Base-by-base conservation (phyloP, 129 eudicot genomes). In the Heracleum sosnowskyi region DNA sequence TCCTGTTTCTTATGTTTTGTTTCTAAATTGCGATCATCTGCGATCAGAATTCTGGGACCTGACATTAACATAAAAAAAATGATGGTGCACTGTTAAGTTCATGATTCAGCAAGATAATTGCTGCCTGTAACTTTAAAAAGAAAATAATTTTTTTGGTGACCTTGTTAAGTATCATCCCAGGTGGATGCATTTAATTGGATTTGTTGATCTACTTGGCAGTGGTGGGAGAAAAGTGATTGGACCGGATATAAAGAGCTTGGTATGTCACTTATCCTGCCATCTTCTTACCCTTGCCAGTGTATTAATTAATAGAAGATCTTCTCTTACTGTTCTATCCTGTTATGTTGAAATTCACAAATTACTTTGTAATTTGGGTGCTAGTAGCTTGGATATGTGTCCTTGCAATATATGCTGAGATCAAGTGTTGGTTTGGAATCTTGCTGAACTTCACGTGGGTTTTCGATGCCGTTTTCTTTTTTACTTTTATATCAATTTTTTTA, bases 171-270 rank as follows among this genome's bases (percentile, higher is more conserved):
- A 90, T 83, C 89, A 90, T 90, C 93, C 91, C 89, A 90, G 96
- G 96, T 90, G 86, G 88, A 87, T 90, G 83, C 86, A 80, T 90
- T 90, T 88, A 90, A 87, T 86, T 89, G 96, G 93, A 89, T 93
- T 93, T 90, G 76, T 90, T 93, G 80, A 86, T 93, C 89, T 91
- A 89, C 90, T 93, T 91, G 94, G 85, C 97, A 93, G 97, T 93
- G 98, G 97, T 93, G 98, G 98, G 98, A 93, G 92, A 93, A 93
- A 86, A 93, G 98, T 93, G 98, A 93, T 79, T 90, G 95, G 97
- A 93, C 94, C 49, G 95, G 97, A 84, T 93, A 93, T 86, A 93
- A 93, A 83, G 98, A 93, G 87, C 94, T 93, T 86, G 98, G 98
- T 93, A 89, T 41, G 34, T 74, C 55, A 47, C 34, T 70, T 72